phyloP scores from a whole-genome alignment of 2,329 filamentous ascomycete species.

The Fusarium lyarnte region DNA sequence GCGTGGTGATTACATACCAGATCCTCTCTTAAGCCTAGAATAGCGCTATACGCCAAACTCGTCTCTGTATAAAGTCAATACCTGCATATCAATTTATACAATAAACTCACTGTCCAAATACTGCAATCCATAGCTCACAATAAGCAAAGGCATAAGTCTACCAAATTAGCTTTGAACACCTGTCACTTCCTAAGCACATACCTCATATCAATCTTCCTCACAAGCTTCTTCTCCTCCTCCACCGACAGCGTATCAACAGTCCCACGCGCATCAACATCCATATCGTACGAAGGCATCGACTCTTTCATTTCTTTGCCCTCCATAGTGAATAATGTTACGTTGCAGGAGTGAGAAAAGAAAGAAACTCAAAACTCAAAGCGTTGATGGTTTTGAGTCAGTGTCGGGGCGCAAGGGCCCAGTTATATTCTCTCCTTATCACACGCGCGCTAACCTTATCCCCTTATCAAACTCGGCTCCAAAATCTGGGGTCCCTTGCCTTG shows the following conservation, averaged over 20 bases:
- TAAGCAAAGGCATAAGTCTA: conserved; percentile 15
- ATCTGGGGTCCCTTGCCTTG: conserved; percentile 1
- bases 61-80: background rate
- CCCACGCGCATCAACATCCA: background rate
- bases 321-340: background rate
- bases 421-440: conserved; percentile 8
- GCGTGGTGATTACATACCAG: background rate
- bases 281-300: background rate
- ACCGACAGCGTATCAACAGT: background rate
- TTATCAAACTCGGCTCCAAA: background rate
- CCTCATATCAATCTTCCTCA: conserved; percentile 15
- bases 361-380: background rate
- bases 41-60: conserved; percentile 13
- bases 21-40: conserved; percentile 2
- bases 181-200: background rate
- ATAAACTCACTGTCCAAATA: background rate
- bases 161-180: background rate
- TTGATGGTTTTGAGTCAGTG: background rate
- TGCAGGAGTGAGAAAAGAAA: background rate
- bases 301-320: background rate
- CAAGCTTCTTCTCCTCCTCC: conserved; percentile 8
- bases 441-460: background rate
- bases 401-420: background rate
- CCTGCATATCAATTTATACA: accelerated
- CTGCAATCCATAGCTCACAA: conserved; percentile 8